Percentiles rank a stretch among this genome's conserved stretches.
These are phyloP conservation scores for Claviceps lovelessii DNA, from an alignment of 2,329 filamentous ascomycete genomes.

Conservation along the genomic window DNA sequence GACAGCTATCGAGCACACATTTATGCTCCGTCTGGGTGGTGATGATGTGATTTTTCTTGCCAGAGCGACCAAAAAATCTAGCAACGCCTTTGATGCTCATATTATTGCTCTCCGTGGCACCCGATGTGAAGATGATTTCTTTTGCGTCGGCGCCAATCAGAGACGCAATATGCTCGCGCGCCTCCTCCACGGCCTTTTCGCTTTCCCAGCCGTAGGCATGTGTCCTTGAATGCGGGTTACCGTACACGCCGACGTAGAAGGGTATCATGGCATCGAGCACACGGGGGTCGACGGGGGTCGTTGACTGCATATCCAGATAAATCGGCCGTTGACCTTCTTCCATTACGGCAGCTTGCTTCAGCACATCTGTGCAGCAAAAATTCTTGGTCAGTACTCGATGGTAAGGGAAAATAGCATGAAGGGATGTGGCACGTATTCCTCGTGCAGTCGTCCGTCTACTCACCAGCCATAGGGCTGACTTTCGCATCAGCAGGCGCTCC, in stretches of 20 bases:
- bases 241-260: slow-evolving; percentile 83
- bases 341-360: slow-evolving; percentile 87
- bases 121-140: slow-evolving; percentile 97
- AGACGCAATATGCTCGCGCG: slow-evolving; percentile 66
- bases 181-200: slow-evolving; percentile 82
- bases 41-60: slow-evolving; percentile 98
- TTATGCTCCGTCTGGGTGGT: slow-evolving; percentile 98
- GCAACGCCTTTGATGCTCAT: slow-evolving; percentile 99
- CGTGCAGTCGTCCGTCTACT: slow-evolving; percentile 1
- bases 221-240: slow-evolving; percentile 92
- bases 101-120: slow-evolving; percentile 96
- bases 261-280: slow-evolving; percentile 96
- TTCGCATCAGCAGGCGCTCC: slow-evolving; percentile 32
- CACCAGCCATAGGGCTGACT: slow-evolving; percentile 63
- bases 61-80: slow-evolving; percentile 78
- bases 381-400: not conserved
- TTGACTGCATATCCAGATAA: slow-evolving; percentile 97
- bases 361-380: slow-evolving; percentile 39
- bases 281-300: slow-evolving; percentile 84
- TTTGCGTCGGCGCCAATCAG: slow-evolving; percentile 91
- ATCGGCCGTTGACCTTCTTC: slow-evolving; percentile 87
- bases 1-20: slow-evolving; percentile 92
- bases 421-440: not conserved
- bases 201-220: slow-evolving; percentile 99
- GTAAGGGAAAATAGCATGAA: not conserved